Evolutionary conservation across 2,329 filamentous ascomycete genomes (phyloP), one percentile per base, ranked within the genome.

Genomic region (Alternaria rosae): DNA sequence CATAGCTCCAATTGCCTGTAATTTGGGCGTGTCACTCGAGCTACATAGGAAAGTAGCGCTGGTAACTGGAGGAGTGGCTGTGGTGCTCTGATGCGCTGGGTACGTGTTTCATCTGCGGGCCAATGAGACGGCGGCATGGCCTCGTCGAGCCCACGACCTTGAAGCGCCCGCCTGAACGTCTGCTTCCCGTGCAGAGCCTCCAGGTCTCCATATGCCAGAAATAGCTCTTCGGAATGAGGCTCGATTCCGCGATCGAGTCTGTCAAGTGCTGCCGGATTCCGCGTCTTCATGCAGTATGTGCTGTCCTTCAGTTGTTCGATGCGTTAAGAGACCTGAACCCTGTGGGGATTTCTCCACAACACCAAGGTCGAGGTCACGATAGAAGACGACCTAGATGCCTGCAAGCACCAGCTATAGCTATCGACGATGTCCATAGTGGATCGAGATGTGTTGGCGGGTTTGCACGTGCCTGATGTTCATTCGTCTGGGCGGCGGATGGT

Each of bases 11-110:
- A 55, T 41, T 30, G 64, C 63, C 64, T 69, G 66, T 60, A 70
- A 64, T 69, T 69, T 71, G 42, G 58, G 70, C 56, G 68, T 71
- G 66, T 61, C 67, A 68, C 69, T 59, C 58, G 70, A 59, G 44
- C 54, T 63, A 59, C 66, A 62, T 58, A 54, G 62, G 57, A 66
- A 59, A 60, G 51, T 23, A 41, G 55, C 41, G 55, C 52, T 30
- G 63, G 54, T 67, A 64, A 69, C 58, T 62, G 63, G 69, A 73
- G 62, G 73, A 78, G 53, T 77, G 76, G 76, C 71, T 60, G 69
- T 68, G 23, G 68, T 71, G 65, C 64, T 58, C 65, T 64, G 64
- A 28, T 53, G 23, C 21, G 54, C 61, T 55, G 53, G 56, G 62
- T 60, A 53, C 50, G 53, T 66, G 74, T 76, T 77, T 77, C 74